Evolutionary conservation across 139 green algal genomes (phyloP), one percentile per base, ranked within the genome.

Genomic region (Chlamydomonas schloesseri): DNA sequence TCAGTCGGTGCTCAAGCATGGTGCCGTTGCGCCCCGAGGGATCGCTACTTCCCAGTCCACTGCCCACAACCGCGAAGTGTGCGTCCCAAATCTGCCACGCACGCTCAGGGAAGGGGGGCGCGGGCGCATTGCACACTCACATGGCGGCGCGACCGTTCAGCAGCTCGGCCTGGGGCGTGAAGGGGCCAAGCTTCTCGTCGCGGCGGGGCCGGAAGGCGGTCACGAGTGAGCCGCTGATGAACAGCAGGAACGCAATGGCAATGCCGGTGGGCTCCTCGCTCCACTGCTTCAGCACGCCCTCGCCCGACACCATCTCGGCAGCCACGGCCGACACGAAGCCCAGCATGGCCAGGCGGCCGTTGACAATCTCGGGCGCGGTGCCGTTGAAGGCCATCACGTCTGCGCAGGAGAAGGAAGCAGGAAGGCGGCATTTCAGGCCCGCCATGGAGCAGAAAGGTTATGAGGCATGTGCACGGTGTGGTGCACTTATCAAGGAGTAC

Each of bases 91-190:
- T n/a, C n/a, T n/a, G n/a, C n/a, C n/a, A n/a, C n/a, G n/a, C n/a
- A n/a, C n/a, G n/a, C n/a, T n/a, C n/a, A n/a, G n/a, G n/a, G n/a
- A n/a, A n/a, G n/a, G n/a, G n/a, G n/a, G n/a, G n/a, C n/a, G n/a
- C n/a, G n/a, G n/a, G n/a, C n/a, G n/a, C n/a, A n/a, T n/a, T n/a
- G n/a, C n/a, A n/a, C n/a, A 57, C 67, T 86, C n/a, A 86, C 94
- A 97, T 97, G 10, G 95, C 95, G 21, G 92, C 92, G 8, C 96
- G 88, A 11, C 92, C 94, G 87, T 98, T 97, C 8, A 84, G 90
- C 9, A 96, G 89, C 84, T 98, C 96, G 13, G 95, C 94, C 2
- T 82, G 75, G 15, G 96, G 92, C 0, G 89, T 94, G 87, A 98
- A 91, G 68, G 87, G 71, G 29, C 90, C 86, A 31, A 77, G 50